Conservation (phyloP, 768 basidiomycete genomes). For the Cystobasidium ongulense region DNA sequence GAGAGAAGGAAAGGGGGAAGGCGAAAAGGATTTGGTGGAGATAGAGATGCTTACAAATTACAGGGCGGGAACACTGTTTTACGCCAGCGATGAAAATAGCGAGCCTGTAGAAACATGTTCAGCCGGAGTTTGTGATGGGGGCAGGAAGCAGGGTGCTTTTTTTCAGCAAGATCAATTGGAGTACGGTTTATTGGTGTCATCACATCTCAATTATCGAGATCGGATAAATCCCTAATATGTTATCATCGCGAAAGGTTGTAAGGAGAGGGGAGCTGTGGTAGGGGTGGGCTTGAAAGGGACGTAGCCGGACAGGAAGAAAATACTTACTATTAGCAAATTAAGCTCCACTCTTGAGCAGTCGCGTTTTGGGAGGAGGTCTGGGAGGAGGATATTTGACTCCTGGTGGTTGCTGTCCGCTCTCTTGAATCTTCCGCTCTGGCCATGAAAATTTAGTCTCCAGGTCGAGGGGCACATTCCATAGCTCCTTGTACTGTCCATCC, state of each 20-base stretch:
- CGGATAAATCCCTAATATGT: neutral
- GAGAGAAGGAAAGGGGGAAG: neutral
- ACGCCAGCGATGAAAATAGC: no score
- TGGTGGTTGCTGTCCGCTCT: neutral
- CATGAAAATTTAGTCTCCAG: conserved; percentile 12
- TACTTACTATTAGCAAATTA: neutral
- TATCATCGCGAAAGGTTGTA: neutral
- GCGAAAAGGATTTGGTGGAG: neutral
- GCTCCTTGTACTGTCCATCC: conserved; percentile 28
- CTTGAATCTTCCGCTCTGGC: conserved; percentile 16
- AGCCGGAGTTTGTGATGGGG: neutral
- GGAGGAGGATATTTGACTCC: conserved; percentile 25
- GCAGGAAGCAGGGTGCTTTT: neutral
- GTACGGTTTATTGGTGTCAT: neutral
- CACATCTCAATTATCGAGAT: neutral
- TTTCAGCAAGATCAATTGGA: conserved; percentile 19
- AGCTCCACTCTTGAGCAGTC: conserved; percentile 20
- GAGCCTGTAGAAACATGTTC: no score
- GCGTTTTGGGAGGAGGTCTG: conserved; percentile 13
- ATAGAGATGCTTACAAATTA: neutral
- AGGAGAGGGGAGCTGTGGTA: no score
- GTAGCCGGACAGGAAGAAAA: no score
- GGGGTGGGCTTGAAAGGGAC: no score
- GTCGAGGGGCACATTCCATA: conserved; percentile 1
- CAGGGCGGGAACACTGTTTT: no score